phyloP scores from a whole-genome alignment of 2,329 filamentous ascomycete genomes.

The Sporothrix mexicana region DNA sequence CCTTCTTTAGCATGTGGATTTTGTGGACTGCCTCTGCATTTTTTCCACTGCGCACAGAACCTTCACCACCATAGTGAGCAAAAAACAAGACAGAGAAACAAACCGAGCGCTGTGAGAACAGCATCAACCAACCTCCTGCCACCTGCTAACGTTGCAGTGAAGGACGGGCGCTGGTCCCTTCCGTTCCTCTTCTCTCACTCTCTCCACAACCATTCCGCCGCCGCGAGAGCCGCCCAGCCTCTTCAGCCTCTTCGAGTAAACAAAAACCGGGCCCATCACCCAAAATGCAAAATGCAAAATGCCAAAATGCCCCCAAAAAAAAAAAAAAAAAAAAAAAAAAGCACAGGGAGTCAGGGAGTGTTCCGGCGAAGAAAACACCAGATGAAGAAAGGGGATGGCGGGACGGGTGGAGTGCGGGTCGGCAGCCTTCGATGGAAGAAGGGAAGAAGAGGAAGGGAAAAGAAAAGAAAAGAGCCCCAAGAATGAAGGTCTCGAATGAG shows the following conservation, averaged over 20 bases:
- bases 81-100: not conserved
- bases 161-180: slow-evolving; percentile 18
- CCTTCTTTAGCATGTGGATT: slow-evolving; percentile 25
- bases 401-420: not conserved
- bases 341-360: not conserved
- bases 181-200: not conserved
- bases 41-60: not conserved
- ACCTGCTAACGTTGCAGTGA: slow-evolving; percentile 18
- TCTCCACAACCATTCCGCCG: slow-evolving; percentile 20
- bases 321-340: not conserved
- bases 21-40: not conserved
- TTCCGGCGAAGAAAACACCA: not conserved
- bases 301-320: too few relatives aligned
- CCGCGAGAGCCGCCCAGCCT: slow-evolving; percentile 2
- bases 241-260: slow-evolving; percentile 20
- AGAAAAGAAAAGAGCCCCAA: not conserved
- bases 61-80: not conserved
- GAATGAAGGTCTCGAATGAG: not conserved
- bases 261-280: slow-evolving; percentile 20
- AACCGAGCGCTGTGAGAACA: too few relatives aligned
- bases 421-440: not conserved
- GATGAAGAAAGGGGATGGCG: slow-evolving; percentile 7
- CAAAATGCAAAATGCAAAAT: too few relatives aligned
- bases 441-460: not conserved
- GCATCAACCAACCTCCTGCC: not conserved